Base-by-base conservation (phyloP, 2,329 filamentous ascomycete genomes). In the Colletotrichum cordylinicola region DNA sequence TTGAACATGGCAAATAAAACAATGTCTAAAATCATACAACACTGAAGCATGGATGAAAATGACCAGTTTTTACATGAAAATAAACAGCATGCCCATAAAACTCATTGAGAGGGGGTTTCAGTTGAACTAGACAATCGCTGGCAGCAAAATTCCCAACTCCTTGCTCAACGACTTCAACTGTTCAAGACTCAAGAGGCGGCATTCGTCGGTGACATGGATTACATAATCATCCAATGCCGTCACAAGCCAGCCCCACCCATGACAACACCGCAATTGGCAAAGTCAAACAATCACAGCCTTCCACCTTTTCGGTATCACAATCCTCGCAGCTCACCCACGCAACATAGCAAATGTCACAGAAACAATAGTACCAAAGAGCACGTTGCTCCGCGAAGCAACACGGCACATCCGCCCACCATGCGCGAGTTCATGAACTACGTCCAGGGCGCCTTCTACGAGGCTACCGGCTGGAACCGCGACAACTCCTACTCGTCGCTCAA, bases 391-490 rank as follows among this genome's bases (percentile, higher is more conserved):
- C 55, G 52, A 67, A 15, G 71, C 29, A 65, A 52, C 16, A 37
- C 24, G 60, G 61, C 35, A 65, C 21, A 27, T 4, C 31, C 61
- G 64, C 56, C 76, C 78, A 87, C 69, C 70, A 98, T 98, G 96
- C 93, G 97, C 87, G 94, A 96, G 87, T 98, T 98, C 88, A 98
- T 98, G 95, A 96, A 98, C 87, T 96, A 98, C 88, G 94, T 98
- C 88, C 95, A 98, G 86, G 91, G 94, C 86, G 94, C 95, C 81
- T 98, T 98, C 87, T 95, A 95, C 84, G 90, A 94, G 83, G 93
- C 94, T 72, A 96, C 96, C 61, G 91, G 94, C 84, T 98, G 96
- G 96, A 94, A 96, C 83, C 90, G 92, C 82, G 95, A 98, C 88
- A 98, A 98, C 85, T 97, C 95, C 76, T 98, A 98, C 87, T 93